phyloP scores from a whole-genome alignment of 768 basidiomycete genomes.

The Sistotremastrum niveocremeum region DNA sequence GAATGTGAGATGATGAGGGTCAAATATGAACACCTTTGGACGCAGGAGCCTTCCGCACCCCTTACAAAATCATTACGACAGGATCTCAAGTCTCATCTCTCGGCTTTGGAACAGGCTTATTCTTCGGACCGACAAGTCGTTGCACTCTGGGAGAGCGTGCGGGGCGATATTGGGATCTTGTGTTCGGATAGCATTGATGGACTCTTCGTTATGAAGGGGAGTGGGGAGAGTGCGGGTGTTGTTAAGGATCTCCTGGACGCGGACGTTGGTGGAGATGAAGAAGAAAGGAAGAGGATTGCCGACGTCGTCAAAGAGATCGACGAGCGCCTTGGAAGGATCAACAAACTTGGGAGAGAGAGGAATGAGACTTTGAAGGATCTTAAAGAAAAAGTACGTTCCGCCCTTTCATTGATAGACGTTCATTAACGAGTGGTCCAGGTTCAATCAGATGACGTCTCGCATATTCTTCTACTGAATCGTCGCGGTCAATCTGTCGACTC shows the following conservation, averaged over 20 bases:
- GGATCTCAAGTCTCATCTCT: conserved; percentile 66
- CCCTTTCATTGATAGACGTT: neutral
- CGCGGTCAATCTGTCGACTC: conserved; percentile 75
- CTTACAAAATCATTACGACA: conserved; percentile 57
- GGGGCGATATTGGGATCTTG: conserved; percentile 49
- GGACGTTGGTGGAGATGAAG: conserved; percentile 53
- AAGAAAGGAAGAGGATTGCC: conserved; percentile 54
- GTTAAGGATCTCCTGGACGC: conserved; percentile 42
- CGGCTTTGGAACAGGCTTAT: conserved; percentile 62
- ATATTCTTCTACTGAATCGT: conserved; percentile 81
- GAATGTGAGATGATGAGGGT: conserved; percentile 85
- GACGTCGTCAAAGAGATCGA: conserved; percentile 62
- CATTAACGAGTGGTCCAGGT: conserved; percentile 34
- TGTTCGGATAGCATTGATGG: conserved; percentile 47
- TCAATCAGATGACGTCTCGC: conserved; percentile 93
- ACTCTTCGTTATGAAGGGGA: conserved; percentile 28
- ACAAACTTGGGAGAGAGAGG: conserved; percentile 75
- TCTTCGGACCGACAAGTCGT: conserved; percentile 67
- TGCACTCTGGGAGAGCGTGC: conserved; percentile 57
- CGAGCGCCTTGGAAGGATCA: conserved; percentile 60
- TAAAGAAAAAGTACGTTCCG: conserved; percentile 70
- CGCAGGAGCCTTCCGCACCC: conserved; percentile 69
- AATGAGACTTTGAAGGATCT: conserved; percentile 82
- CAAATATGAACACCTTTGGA: conserved; percentile 78
- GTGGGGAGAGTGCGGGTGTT: conserved; percentile 19